These are phyloP conservation scores for Wallacemonas sp. DNA, from an alignment of 208 protist species.

Conservation along the genomic window DNA sequence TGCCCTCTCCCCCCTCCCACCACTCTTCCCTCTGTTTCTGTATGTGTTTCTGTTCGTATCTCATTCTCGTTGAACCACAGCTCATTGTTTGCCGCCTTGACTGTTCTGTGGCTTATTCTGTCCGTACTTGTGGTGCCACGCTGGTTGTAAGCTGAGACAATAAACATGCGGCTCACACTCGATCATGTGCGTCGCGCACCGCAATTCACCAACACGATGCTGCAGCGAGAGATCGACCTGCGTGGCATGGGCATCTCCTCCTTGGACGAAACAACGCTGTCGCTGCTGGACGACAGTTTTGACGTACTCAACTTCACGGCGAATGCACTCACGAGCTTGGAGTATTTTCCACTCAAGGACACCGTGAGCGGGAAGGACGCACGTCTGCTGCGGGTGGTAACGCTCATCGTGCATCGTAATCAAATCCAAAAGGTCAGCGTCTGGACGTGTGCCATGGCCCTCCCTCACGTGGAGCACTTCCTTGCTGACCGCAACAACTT, in stretches of 20 bases:
- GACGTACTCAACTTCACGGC: conserved; percentile 85
- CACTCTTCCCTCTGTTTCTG: neutral
- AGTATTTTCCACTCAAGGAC: conserved; percentile 65
- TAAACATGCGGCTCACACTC: conserved; percentile 74
- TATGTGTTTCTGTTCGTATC: conserved; percentile 8
- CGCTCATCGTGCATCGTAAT: conserved; percentile 81
- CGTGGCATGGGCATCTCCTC: conserved; percentile 76
- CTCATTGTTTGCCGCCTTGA: neutral
- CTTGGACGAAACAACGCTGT: conserved; percentile 72
- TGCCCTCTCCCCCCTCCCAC: neutral
- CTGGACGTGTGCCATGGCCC: conserved; percentile 59
- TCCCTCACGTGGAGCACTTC: conserved; percentile 77
- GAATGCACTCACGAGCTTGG: conserved; percentile 72
- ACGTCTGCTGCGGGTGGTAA: conserved; percentile 59
- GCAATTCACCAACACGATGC: conserved; percentile 86
- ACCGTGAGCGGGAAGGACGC: conserved; percentile 16
- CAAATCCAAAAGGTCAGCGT: conserved; percentile 78
- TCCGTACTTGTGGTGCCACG: neutral
- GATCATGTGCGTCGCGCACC: conserved; percentile 74
- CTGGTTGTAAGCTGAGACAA: neutral
- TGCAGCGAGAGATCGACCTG: conserved; percentile 84
- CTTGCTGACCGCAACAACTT: conserved; percentile 79
- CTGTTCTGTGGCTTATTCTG: neutral
- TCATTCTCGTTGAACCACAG: conserved; percentile 1
- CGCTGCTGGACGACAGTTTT: conserved; percentile 74